Base-by-base conservation (phyloP, 2,329 filamentous ascomycete species). In the Claviceps cyperi region DNA sequence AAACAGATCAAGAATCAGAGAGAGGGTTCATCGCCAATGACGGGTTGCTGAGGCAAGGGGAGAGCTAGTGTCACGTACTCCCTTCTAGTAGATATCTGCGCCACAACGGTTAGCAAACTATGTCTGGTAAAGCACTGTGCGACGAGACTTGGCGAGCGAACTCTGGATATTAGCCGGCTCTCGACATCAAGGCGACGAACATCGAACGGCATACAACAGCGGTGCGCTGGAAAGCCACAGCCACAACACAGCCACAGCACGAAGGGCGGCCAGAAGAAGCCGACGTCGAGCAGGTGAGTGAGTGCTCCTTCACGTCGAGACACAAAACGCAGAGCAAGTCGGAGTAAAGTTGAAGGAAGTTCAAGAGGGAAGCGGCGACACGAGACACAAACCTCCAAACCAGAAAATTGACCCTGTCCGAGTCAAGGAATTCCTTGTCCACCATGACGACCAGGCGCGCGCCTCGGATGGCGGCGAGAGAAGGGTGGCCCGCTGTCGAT, bases 361-460 rank as follows among this genome's bases (percentile, higher is more conserved):
- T 15, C n/a, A 36, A 21, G 55, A 49, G 53, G 55, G 50, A 49
- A 48, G 54, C 53, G 53, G 57, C 58, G 40, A 28, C 8, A 40
- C 40, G 4, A 28, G 28, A 56, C 60, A 75, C 79, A 67, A 73
- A 83, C 80, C 78, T 81, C 80, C 80, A 83, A 64, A 83, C 74
- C 65, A 83, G 74, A 73, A 78, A 83, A 71, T 83, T 83, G 73
- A 83, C 71, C 71, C 77, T 74, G 66, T 83, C 74, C 57, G 77
- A 81, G 73, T 81, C 76, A 60, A 83, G 72, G 62, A 73, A 72
- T 69, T 80, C 77, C 70, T 79, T 80, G 61, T 59, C 58, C 57
- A 66, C 64, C 76, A 79, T 80, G 60, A 59, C 61, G 55, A 56
- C 54, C 49, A 50, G 50, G 55, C 57, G 55, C 52, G 60, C 60